Evolutionary conservation across 139 green algal species (phyloP).

Genomic region (Monoraphidium neglectum): DNA sequence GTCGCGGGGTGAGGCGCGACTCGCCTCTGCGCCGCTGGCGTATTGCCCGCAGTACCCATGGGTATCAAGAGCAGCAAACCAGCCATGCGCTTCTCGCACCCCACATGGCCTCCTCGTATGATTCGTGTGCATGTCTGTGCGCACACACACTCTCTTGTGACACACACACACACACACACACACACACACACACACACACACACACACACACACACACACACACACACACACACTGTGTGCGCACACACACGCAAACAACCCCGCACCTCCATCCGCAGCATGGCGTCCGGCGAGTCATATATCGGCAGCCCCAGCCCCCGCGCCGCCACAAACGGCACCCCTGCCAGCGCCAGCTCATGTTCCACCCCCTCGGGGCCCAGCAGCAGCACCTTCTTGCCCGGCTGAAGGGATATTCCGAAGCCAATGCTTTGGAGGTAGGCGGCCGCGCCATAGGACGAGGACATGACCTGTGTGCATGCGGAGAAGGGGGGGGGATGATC

Average conservation of each 20-base stretch:
- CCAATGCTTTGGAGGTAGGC: slow-evolving; percentile 59
- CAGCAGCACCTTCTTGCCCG: slow-evolving; percentile 44
- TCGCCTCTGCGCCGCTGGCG: too few relatives aligned
- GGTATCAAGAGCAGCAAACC: too few relatives aligned
- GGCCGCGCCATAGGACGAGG: slow-evolving; percentile 62
- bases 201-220: neutral
- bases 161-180: too few relatives aligned
- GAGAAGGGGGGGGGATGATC: neutral
- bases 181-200: too few relatives aligned
- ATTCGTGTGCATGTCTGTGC: too few relatives aligned
- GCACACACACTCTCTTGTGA: too few relatives aligned
- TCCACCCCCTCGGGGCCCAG: slow-evolving; percentile 48
- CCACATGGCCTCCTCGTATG: too few relatives aligned
- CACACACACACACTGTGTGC: neutral
- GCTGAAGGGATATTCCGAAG: slow-evolving; percentile 32
- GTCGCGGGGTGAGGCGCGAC: too few relatives aligned
- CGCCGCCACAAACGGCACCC: slow-evolving; percentile 27
- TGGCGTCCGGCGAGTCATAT: slow-evolving; percentile 30
- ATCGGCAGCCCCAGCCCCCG: slow-evolving; percentile 16
- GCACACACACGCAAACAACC: too few relatives aligned
- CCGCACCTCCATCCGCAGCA: slow-evolving; percentile 32
- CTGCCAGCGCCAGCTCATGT: slow-evolving; percentile 42
- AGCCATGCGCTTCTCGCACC: too few relatives aligned
- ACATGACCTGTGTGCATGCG: slow-evolving; percentile 46
- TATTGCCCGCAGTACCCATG: too few relatives aligned